Evolutionary conservation across 1,284 basidiomycete genomes (phyloP), one percentile per base, ranked within the genome.

Genomic region (Boletus calvinii): DNA sequence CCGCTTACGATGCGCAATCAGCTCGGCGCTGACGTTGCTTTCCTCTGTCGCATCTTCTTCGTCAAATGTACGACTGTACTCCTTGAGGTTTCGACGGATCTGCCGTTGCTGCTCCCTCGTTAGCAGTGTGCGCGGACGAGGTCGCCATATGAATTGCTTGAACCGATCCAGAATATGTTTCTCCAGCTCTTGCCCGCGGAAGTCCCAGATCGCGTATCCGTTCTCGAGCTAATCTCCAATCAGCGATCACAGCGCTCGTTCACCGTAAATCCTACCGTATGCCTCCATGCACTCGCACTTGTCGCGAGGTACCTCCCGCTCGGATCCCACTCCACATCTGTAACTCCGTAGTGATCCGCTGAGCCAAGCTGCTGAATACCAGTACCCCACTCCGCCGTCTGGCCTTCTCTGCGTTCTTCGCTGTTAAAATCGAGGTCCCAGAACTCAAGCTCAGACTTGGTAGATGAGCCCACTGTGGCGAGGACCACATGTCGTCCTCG

Each of bases 101-200:
- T 81, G 83, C 63, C 88, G 88, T 69, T 98, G 94, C 59, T 94
- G 85, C 53, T 98, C 94, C 70, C 91, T 94, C 55, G 83, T 80
- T 51, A 99, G 79, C 50, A 99, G 75, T 6, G 93, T 90, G 31
- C 85, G 82, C 4, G 97, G 94, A 22, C 97, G 87, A 36, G 96
- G 95, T 34, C 97, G 87, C 97, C 97, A 99, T 53, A 98, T 80
- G 74, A 99, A 94, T 73, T 99, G 97, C 78, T 99, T 99, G 83
- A 99, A 99, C 55, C 90, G 87, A 68, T 99, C 97, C 58, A 90
- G 79, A 55, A 94, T 85, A 55, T 90, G 84, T 73, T 95, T 95
- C 66, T 87, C 80, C 41, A 98, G 79, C 72, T 97, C 92, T 67
- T 92, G 87, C 24, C 97, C 97, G 55, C 90, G 90, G 81, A 98